phyloP scores from a whole-genome alignment of 2,329 filamentous ascomycete genomes.

The Aspergillus proliferans region DNA sequence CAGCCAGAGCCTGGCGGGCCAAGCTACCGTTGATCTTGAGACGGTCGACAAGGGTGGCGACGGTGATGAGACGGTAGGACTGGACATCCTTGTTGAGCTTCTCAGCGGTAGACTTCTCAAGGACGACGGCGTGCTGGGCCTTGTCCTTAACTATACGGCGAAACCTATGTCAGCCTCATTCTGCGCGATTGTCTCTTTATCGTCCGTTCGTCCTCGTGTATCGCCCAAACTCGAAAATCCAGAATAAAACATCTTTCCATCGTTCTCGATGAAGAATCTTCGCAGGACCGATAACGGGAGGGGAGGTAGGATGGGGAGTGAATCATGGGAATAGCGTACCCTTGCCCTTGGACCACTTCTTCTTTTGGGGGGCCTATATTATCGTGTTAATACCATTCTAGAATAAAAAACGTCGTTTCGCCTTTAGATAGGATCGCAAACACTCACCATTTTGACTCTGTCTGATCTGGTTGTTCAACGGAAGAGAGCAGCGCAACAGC shows the following conservation, averaged over 20 bases:
- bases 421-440: not conserved
- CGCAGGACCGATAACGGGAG: constrained; percentile 7
- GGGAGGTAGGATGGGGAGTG: constrained; percentile 5
- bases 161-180: constrained; percentile 17
- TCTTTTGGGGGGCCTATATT: constrained; percentile 45
- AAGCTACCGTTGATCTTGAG: constrained; percentile 99
- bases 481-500: constrained; percentile 21
- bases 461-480: constrained; percentile 31
- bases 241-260: not conserved
- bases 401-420: not conserved
- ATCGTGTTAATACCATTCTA: constrained; percentile 10
- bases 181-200: constrained; percentile 3
- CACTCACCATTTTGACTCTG: constrained; percentile 34
- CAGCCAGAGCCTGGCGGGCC: constrained; percentile 78
- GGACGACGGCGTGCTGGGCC: constrained; percentile 96
- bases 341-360: constrained; percentile 55
- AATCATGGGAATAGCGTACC: constrained; percentile 35
- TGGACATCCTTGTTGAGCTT: constrained; percentile 99
- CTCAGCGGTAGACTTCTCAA: constrained; percentile 96
- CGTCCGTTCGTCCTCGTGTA: constrained; percentile 18
- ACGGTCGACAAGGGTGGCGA: constrained; percentile 96
- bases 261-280: constrained; percentile 4
- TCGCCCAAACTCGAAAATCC: constrained; percentile 1
- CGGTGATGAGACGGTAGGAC: constrained; percentile 98
- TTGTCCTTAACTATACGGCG: constrained; percentile 91